These are phyloP conservation scores for Mucor lusitanicus DNA, from an alignment of 371 early-diverging fungal species.

Conservation along the genomic window DNA sequence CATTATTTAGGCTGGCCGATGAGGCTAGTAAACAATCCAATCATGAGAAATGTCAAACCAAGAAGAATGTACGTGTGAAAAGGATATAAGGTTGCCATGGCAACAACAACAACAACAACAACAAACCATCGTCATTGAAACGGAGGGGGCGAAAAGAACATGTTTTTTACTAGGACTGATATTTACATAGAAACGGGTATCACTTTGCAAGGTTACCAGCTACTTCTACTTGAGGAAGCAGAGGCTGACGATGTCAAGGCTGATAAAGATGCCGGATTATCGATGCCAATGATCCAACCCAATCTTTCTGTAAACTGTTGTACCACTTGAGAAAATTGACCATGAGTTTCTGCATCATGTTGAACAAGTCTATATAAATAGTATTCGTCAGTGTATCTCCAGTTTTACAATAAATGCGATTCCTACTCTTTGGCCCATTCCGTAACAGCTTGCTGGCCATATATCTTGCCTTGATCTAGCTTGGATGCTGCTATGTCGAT, in stretches of 20 bases:
- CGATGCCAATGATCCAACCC: constrained; percentile 70
- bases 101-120: neutral
- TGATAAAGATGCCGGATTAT: constrained; percentile 3
- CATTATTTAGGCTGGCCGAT: neutral
- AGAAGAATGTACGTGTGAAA: neutral
- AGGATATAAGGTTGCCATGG: neutral
- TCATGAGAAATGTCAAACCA: neutral
- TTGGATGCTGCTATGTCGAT: constrained; percentile 69
- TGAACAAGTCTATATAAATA: constrained; percentile 42
- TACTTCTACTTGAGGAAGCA: neutral
- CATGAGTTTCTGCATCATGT: constrained; percentile 49
- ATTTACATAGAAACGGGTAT: neutral
- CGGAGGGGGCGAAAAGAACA: neutral
- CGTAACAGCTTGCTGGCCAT: constrained; percentile 66
- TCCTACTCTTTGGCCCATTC: constrained; percentile 78
- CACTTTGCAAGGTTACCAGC: neutral
- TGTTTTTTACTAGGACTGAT: neutral
- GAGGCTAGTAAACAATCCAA: neutral
- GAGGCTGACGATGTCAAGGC: neutral
- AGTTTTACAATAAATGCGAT: neutral
- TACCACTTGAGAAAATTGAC: constrained; percentile 49
- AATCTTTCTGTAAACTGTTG: constrained; percentile 59
- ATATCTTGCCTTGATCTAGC: constrained; percentile 76
- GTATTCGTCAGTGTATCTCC: no score
- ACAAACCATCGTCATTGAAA: neutral